These are phyloP conservation scores for Phylloporus sp. DNA, from an alignment of 768 basidiomycete species.

Conservation along the genomic window DNA sequence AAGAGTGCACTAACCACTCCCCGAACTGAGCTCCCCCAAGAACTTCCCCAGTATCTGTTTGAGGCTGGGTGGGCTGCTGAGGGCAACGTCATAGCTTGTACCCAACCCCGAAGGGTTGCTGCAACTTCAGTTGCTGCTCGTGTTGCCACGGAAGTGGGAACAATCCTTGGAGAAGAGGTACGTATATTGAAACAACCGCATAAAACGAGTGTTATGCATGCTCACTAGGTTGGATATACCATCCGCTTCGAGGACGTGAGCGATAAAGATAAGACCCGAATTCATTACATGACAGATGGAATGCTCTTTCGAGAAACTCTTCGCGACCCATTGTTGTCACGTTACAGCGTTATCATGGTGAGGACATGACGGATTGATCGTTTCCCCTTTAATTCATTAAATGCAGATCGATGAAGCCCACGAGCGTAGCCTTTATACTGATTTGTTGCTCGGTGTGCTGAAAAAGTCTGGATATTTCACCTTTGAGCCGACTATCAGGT, in stretches of 20 bases:
- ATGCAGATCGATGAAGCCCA: conserved; percentile 94
- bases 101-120: conserved; percentile 89
- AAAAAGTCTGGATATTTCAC: conserved; percentile 66
- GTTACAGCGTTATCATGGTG: conserved; percentile 96
- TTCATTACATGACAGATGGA: conserved; percentile 97
- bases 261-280: conserved; percentile 77
- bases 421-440: conserved; percentile 94
- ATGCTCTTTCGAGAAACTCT: conserved; percentile 95
- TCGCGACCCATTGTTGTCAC: conserved; percentile 85
- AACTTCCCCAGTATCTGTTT: conserved; percentile 91
- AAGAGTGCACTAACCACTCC: neutral
- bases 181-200: neutral
- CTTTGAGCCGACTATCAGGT: neutral
- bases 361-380: conserved; percentile 14
- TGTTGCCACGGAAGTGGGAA: conserved; percentile 90
- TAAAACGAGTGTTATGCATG: conserved; percentile 2
- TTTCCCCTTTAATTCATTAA: neutral
- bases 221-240: conserved; percentile 84
- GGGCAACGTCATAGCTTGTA: conserved; percentile 86
- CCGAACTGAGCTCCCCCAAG: conserved; percentile 37
- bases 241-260: conserved; percentile 96
- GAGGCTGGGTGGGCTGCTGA: conserved; percentile 91
- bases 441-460: conserved; percentile 83
- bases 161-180: conserved; percentile 85
- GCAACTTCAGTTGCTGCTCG: conserved; percentile 91